Conservation (phyloP, 2,329 filamentous ascomycete genomes). For the Plenodomus lindquistii region DNA sequence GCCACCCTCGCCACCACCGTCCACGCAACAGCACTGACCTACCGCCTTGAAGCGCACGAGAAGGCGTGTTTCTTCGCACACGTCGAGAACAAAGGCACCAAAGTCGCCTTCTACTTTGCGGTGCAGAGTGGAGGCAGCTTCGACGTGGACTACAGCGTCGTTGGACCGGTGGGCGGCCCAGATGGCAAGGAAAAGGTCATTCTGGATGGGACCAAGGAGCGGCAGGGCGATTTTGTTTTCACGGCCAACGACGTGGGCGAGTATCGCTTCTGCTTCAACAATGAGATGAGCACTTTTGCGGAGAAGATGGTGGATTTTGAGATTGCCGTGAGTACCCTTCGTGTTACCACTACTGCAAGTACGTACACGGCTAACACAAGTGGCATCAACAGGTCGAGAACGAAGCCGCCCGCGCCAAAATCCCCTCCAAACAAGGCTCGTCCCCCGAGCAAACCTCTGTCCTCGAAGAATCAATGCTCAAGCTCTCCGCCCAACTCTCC, state of each 20-base stretch:
- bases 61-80: constrained; percentile 92
- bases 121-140: constrained; percentile 99
- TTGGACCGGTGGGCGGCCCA: constrained; percentile 65
- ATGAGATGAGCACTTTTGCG: constrained; percentile 95
- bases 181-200: constrained; percentile 68
- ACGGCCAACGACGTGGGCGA: constrained; percentile 86
- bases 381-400: constrained; percentile 94
- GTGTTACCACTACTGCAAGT: too few species aligned
- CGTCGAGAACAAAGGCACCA: constrained; percentile 76
- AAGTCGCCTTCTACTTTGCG: constrained; percentile 98
- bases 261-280: constrained; percentile 97
- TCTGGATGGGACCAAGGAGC: constrained; percentile 83
- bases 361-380: too few species aligned
- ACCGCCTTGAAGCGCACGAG: constrained; percentile 87
- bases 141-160: constrained; percentile 91
- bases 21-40: constrained; percentile 89
- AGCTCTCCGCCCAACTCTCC: constrained; percentile 88
- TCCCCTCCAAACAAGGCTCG: constrained; percentile 87
- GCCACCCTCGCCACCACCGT: constrained; percentile 57
- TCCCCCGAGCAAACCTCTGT: constrained; percentile 85
- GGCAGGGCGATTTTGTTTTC: constrained; percentile 97
- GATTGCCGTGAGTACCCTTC: constrained; percentile 75
- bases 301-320: constrained; percentile 99
- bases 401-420: constrained; percentile 74
- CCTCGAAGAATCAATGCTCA: constrained; percentile 93